phyloP scores from a whole-genome alignment of 73 alveolate genomes.

The Paramecium biaurelia region DNA sequence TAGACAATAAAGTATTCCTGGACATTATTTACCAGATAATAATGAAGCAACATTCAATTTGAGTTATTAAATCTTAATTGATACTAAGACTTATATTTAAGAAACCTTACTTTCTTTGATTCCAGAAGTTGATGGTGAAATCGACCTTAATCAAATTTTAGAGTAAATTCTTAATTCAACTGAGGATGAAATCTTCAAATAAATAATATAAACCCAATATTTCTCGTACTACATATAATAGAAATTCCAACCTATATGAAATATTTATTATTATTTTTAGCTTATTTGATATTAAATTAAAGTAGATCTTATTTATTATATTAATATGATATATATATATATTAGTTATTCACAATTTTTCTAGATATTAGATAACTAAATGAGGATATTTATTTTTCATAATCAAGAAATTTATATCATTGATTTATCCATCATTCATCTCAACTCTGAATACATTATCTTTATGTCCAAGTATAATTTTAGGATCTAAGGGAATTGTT shows the following conservation, averaged over 20 bases:
- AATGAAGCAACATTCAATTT: not conserved
- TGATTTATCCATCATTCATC: not conserved
- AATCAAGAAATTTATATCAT: not conserved
- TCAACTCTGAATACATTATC: not conserved
- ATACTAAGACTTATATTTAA: not conserved
- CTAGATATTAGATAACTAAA: not conserved
- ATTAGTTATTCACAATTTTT: not conserved
- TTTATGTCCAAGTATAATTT: not conserved
- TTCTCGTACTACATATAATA: not conserved
- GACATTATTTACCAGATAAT: constrained; percentile 10
- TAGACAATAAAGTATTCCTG: not conserved
- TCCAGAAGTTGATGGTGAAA: not conserved
- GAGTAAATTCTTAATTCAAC: not conserved
- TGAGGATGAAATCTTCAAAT: not conserved
- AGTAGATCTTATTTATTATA: too few species aligned
- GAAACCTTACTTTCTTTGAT: not conserved
- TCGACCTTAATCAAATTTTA: not conserved
- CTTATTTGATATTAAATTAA: too few species aligned
- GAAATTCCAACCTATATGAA: not conserved
- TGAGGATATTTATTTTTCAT: not conserved
- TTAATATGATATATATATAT: not conserved
- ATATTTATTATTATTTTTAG: not conserved
- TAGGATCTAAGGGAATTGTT: not conserved
- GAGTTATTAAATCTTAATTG: not conserved
- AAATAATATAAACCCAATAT: not conserved